Evolutionary conservation across 257 asterid species (phyloP), one percentile per base, ranked within the genome.

Genomic region (Echium plantagineum): DNA sequence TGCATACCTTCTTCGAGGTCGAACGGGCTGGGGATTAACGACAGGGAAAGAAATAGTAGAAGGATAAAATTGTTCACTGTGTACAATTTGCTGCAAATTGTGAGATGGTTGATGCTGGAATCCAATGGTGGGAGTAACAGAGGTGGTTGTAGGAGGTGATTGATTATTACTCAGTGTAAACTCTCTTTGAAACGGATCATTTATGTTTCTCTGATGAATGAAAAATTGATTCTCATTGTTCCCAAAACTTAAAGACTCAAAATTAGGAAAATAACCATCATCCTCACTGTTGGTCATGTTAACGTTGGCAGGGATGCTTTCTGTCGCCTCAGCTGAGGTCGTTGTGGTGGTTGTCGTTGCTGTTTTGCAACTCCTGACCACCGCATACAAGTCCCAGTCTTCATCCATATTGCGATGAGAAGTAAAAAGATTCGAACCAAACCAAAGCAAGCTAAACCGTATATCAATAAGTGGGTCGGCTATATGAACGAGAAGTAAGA

Each of bases 341-440:
- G 74, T 3, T 55, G 71, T 26, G 60, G 72, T 56, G 58, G 77
- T 31, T 72, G 82, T 60, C 20, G 59, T 38, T 18, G 71, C 4
- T 46, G 18, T 30, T 6, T 65, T 56, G 71, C 80, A 81, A n/a
- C 79, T 81, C 60, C 83, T 78, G 65, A 83, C 86, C 75, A 85
- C 81, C 71, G 89, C 90, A 47, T 77, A 74, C 55, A 81, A 72
- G 81, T 87, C 90, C 94, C 93, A 83, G 38, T 85, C 89, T 55
- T 76, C 75, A 26, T 68, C 81, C 90, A 81, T 81, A 42, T 48
- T 58, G 6, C 15, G 13, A 42, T 24, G 26, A 1, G 2, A 24
- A 24, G 26, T 24, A 24, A 24, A 3, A 24, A 24, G 26, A 24
- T 1, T 24, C 26, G 26, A 24, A 24, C 26, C 3, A 24, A 24